Base-by-base conservation (phyloP, 139 green algal genomes). In the Astrephomene gubernaculifera region DNA sequence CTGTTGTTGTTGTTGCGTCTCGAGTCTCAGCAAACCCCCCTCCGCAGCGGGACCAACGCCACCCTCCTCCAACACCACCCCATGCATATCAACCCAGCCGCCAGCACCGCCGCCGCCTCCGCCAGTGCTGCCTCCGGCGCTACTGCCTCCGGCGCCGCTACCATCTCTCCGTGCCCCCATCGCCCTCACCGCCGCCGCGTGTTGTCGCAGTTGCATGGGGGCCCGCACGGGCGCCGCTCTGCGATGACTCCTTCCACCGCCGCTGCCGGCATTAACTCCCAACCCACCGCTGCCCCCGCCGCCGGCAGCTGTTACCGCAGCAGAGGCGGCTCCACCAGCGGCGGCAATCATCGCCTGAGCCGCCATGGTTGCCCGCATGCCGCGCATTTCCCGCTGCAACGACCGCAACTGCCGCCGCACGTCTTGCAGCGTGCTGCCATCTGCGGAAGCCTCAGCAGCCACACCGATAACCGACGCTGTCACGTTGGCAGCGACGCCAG, bases 301-400 rank as follows among this genome's bases (percentile, higher is more conserved):
- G 29, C 61, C 36, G 7, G 36, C 36, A 27, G 36, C 67, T 14
- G 12, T 52, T 45, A 9, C 22, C 22, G 49, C 43, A 36, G 67
- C 67, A 31, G 36, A 35, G 12, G 67, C 67, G 21, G 36, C 45
- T 14, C n/a, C 5, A 12, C 4, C 57, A 6, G 43, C 61, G n/a
- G 43, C 43, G 43, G 63, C 60, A 10, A 74, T 33, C 63, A 43
- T 43, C 19, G 33, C 60, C 39, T 41, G 21, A 24, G 36, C 78
- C 19, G 60, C 78, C 63, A 75, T 60, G 8, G 21, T 63, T 9
- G 43, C 63, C n/a, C 44, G 43, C 63, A 84, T 44, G 4, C 64
- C 61, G n/a, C 78, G 78, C 78, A 84, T 84, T 44, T 84, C 78
- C 78, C 52, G 45, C 31, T 84, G 78, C 78, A 84, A 44, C 78